phyloP scores from a whole-genome alignment of 2,329 filamentous ascomycete genomes.

The Ophiostoma ips region DNA sequence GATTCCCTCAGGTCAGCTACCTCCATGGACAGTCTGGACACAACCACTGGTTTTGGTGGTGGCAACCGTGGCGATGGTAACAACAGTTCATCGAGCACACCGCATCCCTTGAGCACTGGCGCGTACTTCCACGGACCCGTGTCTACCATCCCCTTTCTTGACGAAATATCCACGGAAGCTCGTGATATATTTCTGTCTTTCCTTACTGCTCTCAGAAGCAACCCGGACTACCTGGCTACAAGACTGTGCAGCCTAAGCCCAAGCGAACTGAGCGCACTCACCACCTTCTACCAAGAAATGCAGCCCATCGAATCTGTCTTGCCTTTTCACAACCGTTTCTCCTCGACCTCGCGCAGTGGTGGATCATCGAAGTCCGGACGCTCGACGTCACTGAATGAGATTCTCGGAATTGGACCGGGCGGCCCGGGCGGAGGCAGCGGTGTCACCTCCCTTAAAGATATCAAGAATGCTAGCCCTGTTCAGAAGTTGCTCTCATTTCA shows the following conservation, averaged over 20 bases:
- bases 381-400: not conserved
- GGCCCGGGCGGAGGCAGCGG: not conserved
- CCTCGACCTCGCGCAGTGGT: constrained; percentile 26
- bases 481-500: constrained; percentile 81
- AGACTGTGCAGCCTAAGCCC: constrained; percentile 63
- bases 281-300: constrained; percentile 63
- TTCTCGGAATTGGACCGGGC: not conserved
- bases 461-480: constrained; percentile 35
- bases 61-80: not conserved
- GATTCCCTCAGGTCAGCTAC: constrained; percentile 42
- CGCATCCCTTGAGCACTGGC: not conserved
- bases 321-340: constrained; percentile 44
- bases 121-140: constrained; percentile 22
- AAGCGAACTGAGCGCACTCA: constrained; percentile 62
- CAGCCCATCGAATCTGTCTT: constrained; percentile 76
- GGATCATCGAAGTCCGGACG: constrained; percentile 13
- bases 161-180: constrained; percentile 62
- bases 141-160: constrained; percentile 43
- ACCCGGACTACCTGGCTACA: constrained; percentile 76
- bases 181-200: constrained; percentile 67
- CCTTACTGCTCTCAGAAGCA: constrained; percentile 67
- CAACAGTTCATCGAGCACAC: not conserved
- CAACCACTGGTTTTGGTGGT: constrained; percentile 21
- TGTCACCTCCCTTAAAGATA: constrained; percentile 3
- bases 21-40: constrained; percentile 36